Evolutionary conservation across 2,329 filamentous ascomycete species (phyloP).

Genomic region (Phialophora expanda): DNA sequence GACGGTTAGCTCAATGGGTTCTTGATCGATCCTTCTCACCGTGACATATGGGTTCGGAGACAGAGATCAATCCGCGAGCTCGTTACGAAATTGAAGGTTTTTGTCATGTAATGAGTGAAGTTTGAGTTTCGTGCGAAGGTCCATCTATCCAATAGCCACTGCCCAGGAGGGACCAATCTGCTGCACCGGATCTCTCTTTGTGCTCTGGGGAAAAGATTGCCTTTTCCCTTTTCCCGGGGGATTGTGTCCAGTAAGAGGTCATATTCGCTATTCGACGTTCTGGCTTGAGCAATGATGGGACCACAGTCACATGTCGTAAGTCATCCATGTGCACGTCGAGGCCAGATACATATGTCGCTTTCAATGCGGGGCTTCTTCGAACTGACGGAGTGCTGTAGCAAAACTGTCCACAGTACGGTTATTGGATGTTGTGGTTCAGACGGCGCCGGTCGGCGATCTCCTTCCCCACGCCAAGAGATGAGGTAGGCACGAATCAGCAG

Average conservation of each 20-base stretch:
- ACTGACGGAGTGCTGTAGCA: not conserved
- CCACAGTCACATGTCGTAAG: not conserved
- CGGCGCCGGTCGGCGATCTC: conserved; percentile 24
- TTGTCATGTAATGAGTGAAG: conserved; percentile 29
- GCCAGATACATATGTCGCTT: not conserved
- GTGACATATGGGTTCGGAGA: not conserved
- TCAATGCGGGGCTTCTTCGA: not conserved
- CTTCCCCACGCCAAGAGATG: conserved; percentile 35
- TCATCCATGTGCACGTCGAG: not conserved
- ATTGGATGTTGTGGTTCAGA: not conserved
- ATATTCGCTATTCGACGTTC: not conserved
- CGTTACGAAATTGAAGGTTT: conserved; percentile 3
- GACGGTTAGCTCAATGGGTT: not conserved
- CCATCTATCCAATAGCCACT: not conserved
- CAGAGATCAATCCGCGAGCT: not conserved
- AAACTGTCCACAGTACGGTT: not conserved
- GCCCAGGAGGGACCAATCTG: not conserved
- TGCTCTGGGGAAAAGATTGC: not conserved
- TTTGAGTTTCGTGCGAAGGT: not conserved
- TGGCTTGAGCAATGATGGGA: not conserved
- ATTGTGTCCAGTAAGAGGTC: not conserved
- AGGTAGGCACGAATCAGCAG: conserved; percentile 20
- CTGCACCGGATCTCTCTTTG: not conserved
- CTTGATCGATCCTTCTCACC: not conserved
- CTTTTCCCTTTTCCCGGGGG: not conserved